phyloP scores from a whole-genome alignment of 1,284 basidiomycete species.

The Tetrapyrgos nigripes region DNA sequence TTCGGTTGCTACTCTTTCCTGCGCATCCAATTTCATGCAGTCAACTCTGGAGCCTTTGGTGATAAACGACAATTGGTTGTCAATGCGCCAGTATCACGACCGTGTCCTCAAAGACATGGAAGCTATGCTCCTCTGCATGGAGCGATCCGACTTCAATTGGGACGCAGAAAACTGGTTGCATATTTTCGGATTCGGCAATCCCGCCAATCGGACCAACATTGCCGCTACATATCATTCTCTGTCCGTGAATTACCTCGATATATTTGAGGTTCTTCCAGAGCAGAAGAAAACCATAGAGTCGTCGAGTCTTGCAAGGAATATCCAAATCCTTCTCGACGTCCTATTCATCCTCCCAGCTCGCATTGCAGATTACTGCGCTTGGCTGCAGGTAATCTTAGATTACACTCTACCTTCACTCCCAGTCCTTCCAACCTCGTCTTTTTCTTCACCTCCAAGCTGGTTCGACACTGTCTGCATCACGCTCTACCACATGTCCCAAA shows the following conservation, averaged over 20 bases:
- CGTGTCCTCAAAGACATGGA: slow-evolving; percentile 31
- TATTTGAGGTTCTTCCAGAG: slow-evolving; percentile 32
- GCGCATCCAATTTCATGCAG: slow-evolving; percentile 27
- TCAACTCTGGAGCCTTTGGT: slow-evolving; percentile 40
- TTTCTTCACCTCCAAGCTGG: slow-evolving; percentile 3
- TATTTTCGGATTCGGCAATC: slow-evolving; percentile 38
- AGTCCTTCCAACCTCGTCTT: slow-evolving; percentile 26
- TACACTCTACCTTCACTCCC: slow-evolving; percentile 23
- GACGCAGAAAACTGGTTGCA: slow-evolving; percentile 33
- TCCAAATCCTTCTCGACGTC: slow-evolving; percentile 31
- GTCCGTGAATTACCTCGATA: slow-evolving; percentile 38
- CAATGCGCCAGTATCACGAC: slow-evolving; percentile 41
- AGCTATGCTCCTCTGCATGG: slow-evolving; percentile 6
- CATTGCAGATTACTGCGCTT: slow-evolving; percentile 33
- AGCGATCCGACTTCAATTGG: background rate
- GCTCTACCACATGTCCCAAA: slow-evolving; percentile 33
- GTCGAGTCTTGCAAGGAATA: slow-evolving; percentile 24
- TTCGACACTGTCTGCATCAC: slow-evolving; percentile 40
- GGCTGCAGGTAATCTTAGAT: slow-evolving; percentile 31
- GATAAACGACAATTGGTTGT: slow-evolving; percentile 36
- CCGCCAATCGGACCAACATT: slow-evolving; percentile 31
- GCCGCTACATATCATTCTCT: slow-evolving; percentile 40
- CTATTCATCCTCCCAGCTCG: slow-evolving; percentile 37
- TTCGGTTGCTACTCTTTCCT: slow-evolving; percentile 35
- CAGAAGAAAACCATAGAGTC: slow-evolving; percentile 24